Evolutionary conservation across 2,329 filamentous ascomycete species (phyloP).

Genomic region (Apiospora aurea): DNA sequence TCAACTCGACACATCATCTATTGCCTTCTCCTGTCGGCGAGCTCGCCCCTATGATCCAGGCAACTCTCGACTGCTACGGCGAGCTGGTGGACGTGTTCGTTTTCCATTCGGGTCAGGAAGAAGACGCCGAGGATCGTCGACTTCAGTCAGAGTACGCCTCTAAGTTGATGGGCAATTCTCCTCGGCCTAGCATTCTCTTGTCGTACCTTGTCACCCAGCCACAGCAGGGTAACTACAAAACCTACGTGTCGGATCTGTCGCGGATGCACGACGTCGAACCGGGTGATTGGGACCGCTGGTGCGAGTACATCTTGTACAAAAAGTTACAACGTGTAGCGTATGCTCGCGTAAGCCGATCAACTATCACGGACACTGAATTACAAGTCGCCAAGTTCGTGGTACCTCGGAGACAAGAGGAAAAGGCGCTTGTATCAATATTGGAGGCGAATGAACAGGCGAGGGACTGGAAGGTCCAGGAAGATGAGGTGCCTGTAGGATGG

Average conservation of each 20-base stretch:
- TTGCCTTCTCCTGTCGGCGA: conserved; percentile 93
- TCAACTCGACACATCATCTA: conserved; percentile 96
- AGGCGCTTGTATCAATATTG: conserved; percentile 48
- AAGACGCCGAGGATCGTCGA: conserved; percentile 89
- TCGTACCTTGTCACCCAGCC: conserved; percentile 94
- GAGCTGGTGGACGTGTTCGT: conserved; percentile 92
- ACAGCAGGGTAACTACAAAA: conserved; percentile 93
- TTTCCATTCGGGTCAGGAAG: conserved; percentile 98
- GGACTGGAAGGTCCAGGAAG: conserved; percentile 68
- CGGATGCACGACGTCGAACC: conserved; percentile 96
- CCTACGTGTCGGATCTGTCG: conserved; percentile 83
- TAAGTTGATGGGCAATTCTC: conserved; percentile 83
- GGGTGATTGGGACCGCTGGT: conserved; percentile 96
- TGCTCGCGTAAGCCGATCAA: conserved; percentile 84
- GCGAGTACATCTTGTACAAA: conserved; percentile 98
- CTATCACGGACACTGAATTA: conserved; percentile 96
- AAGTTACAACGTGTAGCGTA: conserved; percentile 85
- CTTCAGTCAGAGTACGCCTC: conserved; percentile 87
- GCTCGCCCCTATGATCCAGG: conserved; percentile 93
- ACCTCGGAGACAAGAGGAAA: conserved; percentile 70
- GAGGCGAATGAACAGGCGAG: conserved; percentile 58
- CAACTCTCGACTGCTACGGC: conserved; percentile 93
- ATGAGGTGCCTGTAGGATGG: conserved; percentile 76
- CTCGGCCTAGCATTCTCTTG: conserved; percentile 83
- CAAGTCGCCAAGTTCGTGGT: conserved; percentile 96